phyloP scores from a whole-genome alignment of 208 protist species.

The Leishmania mexicana region DNA sequence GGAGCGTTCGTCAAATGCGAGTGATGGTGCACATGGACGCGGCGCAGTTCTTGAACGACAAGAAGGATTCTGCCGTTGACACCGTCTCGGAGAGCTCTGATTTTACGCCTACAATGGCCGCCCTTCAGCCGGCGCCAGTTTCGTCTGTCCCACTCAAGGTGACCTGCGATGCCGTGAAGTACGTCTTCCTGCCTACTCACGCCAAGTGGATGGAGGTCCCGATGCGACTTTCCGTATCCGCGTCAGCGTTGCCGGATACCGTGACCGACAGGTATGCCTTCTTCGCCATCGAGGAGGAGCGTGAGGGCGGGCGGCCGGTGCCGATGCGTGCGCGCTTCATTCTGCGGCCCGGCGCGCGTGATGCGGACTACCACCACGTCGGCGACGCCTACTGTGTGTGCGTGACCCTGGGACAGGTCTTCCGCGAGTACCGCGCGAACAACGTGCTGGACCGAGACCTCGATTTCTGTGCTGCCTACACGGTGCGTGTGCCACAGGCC shows the following conservation, averaged over 20 bases:
- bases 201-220: constrained; percentile 26
- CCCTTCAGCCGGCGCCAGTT: constrained; percentile 1
- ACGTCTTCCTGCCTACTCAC: constrained; percentile 22
- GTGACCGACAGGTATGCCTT: constrained; percentile 41
- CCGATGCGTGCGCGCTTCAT: constrained; percentile 62
- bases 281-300: constrained; percentile 47
- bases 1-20: constrained; percentile 23
- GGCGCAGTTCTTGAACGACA: neutral
- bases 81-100: constrained; percentile 10
- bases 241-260: constrained; percentile 9
- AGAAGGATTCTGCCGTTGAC: constrained; percentile 4
- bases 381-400: constrained; percentile 56
- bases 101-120: neutral
- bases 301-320: constrained; percentile 9
- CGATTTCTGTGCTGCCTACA: constrained; percentile 26
- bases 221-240: constrained; percentile 17
- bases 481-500: constrained; percentile 25
- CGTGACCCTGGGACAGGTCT: constrained; percentile 34
- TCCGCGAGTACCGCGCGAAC: constrained; percentile 25
- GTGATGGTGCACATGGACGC: constrained; percentile 19
- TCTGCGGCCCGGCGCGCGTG: constrained; percentile 29
- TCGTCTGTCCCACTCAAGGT: neutral
- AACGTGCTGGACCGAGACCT: constrained; percentile 22
- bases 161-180: constrained; percentile 32
- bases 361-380: constrained; percentile 58